Evolutionary conservation across 2,329 filamentous ascomycete genomes (phyloP).

Genomic region (Periconia digitata): DNA sequence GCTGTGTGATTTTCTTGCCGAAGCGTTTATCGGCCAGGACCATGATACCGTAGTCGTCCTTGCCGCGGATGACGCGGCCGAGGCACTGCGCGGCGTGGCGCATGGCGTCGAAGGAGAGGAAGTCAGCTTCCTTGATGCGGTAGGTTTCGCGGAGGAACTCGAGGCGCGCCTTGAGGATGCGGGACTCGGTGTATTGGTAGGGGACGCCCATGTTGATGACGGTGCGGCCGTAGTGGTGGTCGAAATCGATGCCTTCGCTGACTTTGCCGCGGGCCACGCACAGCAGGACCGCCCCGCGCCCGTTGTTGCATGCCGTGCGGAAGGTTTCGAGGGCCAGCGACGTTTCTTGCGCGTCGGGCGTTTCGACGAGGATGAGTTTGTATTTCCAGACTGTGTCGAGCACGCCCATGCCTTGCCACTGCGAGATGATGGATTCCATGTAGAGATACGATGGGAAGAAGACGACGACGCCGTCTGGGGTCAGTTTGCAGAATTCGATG

Average conservation of each 20-base stretch:
- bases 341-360: conserved; percentile 95
- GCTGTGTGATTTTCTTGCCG: conserved; percentile 83
- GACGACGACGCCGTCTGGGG: conserved; percentile 96
- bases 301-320: conserved; percentile 95
- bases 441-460: conserved; percentile 99
- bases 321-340: conserved; percentile 95
- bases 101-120: conserved; percentile 98
- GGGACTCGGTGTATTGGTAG: conserved; percentile 97
- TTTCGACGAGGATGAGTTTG: conserved; percentile 97
- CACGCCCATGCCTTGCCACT: conserved; percentile 99
- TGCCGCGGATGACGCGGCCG: conserved; percentile 89
- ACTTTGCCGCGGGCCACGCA: conserved; percentile 98
- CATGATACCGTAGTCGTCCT: conserved; percentile 99
- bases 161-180: conserved; percentile 91
- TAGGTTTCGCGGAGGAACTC: conserved; percentile 98
- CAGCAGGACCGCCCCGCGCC: conserved; percentile 85
- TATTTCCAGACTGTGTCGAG: conserved; percentile 98
- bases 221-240: conserved; percentile 95
- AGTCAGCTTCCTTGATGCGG: conserved; percentile 94
- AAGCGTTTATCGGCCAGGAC: conserved; percentile 93
- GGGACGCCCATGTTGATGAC: conserved; percentile 96
- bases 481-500: conserved; percentile 93
- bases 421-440: conserved; percentile 98
- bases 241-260: conserved; percentile 97
- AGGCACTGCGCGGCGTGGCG: conserved; percentile 97